These are phyloP conservation scores for Ophiostoma sp. DNA, from an alignment of 2,329 filamentous ascomycete species.

Conservation along the genomic window DNA sequence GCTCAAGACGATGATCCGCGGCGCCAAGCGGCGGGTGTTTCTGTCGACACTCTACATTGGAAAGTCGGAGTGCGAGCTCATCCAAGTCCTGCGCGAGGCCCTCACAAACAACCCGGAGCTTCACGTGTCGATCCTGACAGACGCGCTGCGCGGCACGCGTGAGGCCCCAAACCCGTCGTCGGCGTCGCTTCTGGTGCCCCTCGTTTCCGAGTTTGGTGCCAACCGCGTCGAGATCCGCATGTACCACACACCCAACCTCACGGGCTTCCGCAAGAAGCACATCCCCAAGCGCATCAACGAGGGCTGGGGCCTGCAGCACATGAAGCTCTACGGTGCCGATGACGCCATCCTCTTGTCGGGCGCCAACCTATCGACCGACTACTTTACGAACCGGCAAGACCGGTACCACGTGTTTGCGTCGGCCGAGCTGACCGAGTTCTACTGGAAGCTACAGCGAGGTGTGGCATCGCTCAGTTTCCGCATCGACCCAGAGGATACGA, in stretches of 20 bases:
- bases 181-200: slow-evolving; percentile 76
- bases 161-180: slow-evolving; percentile 82
- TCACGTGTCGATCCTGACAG: slow-evolving; percentile 81
- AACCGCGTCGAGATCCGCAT: slow-evolving; percentile 87
- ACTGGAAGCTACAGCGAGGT: slow-evolving; percentile 67
- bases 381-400: slow-evolving; percentile 94
- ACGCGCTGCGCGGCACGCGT: slow-evolving; percentile 83
- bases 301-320: slow-evolving; percentile 96
- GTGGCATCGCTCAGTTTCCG: slow-evolving; percentile 77
- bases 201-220: slow-evolving; percentile 78
- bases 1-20: slow-evolving; percentile 80
- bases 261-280: slow-evolving; percentile 73
- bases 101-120: slow-evolving; percentile 69
- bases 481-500: slow-evolving; percentile 54
- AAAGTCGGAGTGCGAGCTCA: slow-evolving; percentile 82
- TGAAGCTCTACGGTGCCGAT: slow-evolving; percentile 96
- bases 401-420: slow-evolving; percentile 88
- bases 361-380: slow-evolving; percentile 86
- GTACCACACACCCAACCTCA: slow-evolving; percentile 97
- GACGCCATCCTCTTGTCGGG: slow-evolving; percentile 94
- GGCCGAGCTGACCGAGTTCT: slow-evolving; percentile 74
- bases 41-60: slow-evolving; percentile 96
- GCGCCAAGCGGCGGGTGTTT: slow-evolving; percentile 74
- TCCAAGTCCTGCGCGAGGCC: slow-evolving; percentile 67
- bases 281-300: slow-evolving; percentile 91